Percentiles rank a stretch among this genome's conserved stretches.
These are phyloP conservation scores for Tuctoria greenei DNA, from an alignment of 176 grass and related monocot genomes.

Conservation along the genomic window DNA sequence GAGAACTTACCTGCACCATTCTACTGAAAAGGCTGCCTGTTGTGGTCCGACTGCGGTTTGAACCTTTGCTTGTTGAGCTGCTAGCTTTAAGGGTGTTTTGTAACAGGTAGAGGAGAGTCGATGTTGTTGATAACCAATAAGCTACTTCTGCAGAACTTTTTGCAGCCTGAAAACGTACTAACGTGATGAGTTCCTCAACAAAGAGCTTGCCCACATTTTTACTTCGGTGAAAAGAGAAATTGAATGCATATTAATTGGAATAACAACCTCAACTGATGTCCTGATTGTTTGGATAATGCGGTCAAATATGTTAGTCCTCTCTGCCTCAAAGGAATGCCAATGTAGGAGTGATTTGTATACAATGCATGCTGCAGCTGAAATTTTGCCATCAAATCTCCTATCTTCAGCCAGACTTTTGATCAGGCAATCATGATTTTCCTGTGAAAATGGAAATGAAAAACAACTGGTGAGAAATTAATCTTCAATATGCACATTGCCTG, in stretches of 20 bases:
- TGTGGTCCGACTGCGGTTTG: slow-evolving; percentile 47
- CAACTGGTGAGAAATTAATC: slow-evolving; percentile 31
- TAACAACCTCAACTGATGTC: slow-evolving; percentile 73
- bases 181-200: slow-evolving; percentile 33
- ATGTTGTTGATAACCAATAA: slow-evolving; percentile 90
- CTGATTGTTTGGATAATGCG: slow-evolving; percentile 90
- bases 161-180: slow-evolving; percentile 46
- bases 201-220: slow-evolving; percentile 15
- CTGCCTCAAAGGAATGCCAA: slow-evolving; percentile 91
- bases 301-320: slow-evolving; percentile 90
- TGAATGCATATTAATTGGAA: slow-evolving; percentile 12
- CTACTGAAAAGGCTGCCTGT: slow-evolving; percentile 71
- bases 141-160: slow-evolving; percentile 70
- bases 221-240: background rate
- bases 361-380: slow-evolving; percentile 73
- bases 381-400: slow-evolving; percentile 66
- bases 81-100: slow-evolving; percentile 88
- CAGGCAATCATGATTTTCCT: slow-evolving; percentile 93
- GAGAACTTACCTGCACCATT: slow-evolving; percentile 64
- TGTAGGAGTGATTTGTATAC: slow-evolving; percentile 83
- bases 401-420: slow-evolving; percentile 78
- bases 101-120: slow-evolving; percentile 74
- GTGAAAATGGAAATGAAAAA: slow-evolving; percentile 33
- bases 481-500: slow-evolving; percentile 16
- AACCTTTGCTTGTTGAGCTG: slow-evolving; percentile 57